Percentiles rank a stretch among this genome's conserved stretches.
Conservation (phyloP, 345 rosid species). For the Anacardium occidentale region DNA sequence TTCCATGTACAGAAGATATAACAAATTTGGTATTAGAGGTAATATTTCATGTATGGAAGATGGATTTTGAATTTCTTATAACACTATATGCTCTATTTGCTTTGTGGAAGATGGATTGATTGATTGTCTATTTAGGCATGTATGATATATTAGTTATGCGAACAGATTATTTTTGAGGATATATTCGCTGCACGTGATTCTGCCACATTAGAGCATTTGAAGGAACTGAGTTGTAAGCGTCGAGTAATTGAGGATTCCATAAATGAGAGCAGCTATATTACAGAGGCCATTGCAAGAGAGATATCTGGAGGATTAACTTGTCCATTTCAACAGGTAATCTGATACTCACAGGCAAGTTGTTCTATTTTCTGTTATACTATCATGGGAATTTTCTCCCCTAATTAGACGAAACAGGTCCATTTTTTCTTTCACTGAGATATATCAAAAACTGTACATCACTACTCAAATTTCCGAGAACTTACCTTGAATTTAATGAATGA, state of each 20-base stretch:
- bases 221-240: slow-evolving; percentile 66
- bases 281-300: slow-evolving; percentile 68
- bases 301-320: slow-evolving; percentile 68
- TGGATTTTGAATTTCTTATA: neutral
- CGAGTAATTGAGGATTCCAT: slow-evolving; percentile 61
- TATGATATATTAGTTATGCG: slow-evolving; percentile 5
- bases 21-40: too few species aligned
- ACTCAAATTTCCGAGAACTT: neutral
- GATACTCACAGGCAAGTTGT: neutral
- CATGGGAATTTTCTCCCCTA: neutral
- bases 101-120: neutral
- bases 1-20: neutral
- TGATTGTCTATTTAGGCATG: neutral
- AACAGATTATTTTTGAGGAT: slow-evolving; percentile 64
- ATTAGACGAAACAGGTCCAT: neutral
- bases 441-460: neutral
- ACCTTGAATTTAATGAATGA: neutral
- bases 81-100: too few species aligned
- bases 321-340: slow-evolving; percentile 48
- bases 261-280: slow-evolving; percentile 51
- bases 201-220: slow-evolving; percentile 52
- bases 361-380: neutral
- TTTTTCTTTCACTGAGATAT: neutral
- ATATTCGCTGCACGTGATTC: slow-evolving; percentile 47
- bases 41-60: too few species aligned